Base-by-base conservation (phyloP, 1,284 basidiomycete genomes). In the Trametes hirsuta region DNA sequence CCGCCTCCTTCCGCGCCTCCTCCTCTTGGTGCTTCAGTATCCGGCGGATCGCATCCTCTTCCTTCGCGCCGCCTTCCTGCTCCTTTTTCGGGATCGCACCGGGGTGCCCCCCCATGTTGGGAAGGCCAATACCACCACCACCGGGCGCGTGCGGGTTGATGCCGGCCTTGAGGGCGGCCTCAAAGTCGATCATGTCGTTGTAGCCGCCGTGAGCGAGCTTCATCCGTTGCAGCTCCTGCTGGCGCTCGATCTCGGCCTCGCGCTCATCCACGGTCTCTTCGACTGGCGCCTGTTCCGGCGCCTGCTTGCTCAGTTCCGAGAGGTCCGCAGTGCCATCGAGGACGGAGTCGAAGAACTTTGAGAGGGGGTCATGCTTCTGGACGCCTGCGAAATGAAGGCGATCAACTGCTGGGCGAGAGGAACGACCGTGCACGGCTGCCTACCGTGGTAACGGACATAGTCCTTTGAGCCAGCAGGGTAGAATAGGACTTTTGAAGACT, bases 271-370 rank as follows among this genome's bases (percentile, higher is more conserved):
- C 73, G 14, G 75, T 74, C 62, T 73, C 49, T 14, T 58, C 49
- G 6, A 3, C 78, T 59, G 80, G 77, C 63, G 81, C 77, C 12
- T 53, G 46, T 8, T 55, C 55, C 10, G 42, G 24, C 11, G 76
- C 75, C 62, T 76, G 69, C 56, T 78, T 77, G 51, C 79, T 77
- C 39, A 74, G 66, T 6, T 71, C 66, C 8, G 69, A 73, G 53
- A 90, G 77, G 65, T 88, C 82, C 0, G 77, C 84, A 8, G 85
- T 83, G 48, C 87, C 88, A 62, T 88, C 85, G 25, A 88, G 68
- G 41, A 91, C 77, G 0, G 86, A 84, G 63, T 84, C 84, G 69
- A 91, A 85, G 76, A 88, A 90, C 64, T 84, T 84, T 51, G 83
- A 80, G 47, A 92, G 75, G 1, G 86, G 79, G 51, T 89, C 86